Percentiles rank a stretch among this genome's conserved stretches.
phyloP scores from a whole-genome alignment of 2,329 filamentous ascomycete species.

The Colletotrichum musae region DNA sequence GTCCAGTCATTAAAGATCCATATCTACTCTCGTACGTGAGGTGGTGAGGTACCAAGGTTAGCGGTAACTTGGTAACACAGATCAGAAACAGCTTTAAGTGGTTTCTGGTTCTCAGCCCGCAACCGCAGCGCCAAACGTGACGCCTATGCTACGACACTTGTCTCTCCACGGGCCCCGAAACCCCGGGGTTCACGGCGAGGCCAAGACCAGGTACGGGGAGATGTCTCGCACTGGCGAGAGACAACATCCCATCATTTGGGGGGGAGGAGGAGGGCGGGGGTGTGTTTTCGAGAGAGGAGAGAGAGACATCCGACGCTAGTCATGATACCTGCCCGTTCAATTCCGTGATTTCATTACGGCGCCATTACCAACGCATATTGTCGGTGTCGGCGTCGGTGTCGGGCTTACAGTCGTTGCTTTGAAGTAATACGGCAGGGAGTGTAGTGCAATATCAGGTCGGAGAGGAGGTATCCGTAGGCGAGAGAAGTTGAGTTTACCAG shows the following conservation, averaged over 20 bases:
- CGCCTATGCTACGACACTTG: slow-evolving; percentile 33
- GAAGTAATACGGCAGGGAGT: too few species aligned
- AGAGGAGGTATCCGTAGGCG: too few species aligned
- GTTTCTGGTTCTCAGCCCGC: slow-evolving; percentile 10
- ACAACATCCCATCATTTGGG: slow-evolving; percentile 38
- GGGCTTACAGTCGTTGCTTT: too few species aligned
- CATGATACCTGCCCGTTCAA: slow-evolving; percentile 21
- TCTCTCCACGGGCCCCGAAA: slow-evolving; percentile 34
- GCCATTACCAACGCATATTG: slow-evolving; percentile 2
- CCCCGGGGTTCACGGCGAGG: slow-evolving; percentile 25
- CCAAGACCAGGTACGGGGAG: slow-evolving; percentile 36
- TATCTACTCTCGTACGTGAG: too few species aligned
- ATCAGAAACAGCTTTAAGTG: background rate
- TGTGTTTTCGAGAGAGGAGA: slow-evolving; percentile 19
- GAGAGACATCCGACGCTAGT: slow-evolving; percentile 38
- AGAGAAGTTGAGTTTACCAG: background rate
- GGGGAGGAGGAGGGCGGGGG: background rate
- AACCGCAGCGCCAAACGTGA: slow-evolving; percentile 20
- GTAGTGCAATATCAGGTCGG: too few species aligned
- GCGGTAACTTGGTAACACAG: background rate
- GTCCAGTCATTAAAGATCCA: too few species aligned
- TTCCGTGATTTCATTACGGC: slow-evolving; percentile 8
- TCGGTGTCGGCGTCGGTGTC: too few species aligned
- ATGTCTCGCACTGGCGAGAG: slow-evolving; percentile 26
- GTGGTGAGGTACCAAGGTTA: too few species aligned